Conservation (phyloP, 2,329 filamentous ascomycete species). For the Nemania bipapillata region DNA sequence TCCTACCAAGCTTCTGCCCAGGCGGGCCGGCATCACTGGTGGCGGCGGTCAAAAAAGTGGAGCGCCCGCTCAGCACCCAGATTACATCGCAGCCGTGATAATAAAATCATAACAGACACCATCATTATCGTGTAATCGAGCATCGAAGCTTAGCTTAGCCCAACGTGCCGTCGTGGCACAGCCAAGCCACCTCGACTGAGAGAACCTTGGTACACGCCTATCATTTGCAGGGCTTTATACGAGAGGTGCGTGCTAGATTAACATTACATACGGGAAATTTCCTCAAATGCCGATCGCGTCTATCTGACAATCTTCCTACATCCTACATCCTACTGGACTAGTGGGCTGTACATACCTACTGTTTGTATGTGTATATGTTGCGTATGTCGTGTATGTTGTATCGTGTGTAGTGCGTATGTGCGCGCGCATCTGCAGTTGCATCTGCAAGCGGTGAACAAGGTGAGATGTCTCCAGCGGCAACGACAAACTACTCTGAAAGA, state of each 20-base stretch:
- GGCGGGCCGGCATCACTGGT: neutral
- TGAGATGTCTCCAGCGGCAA: neutral
- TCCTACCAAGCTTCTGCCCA: slow-evolving; percentile 6
- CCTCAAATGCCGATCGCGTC: neutral
- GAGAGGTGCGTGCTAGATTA: slow-evolving; percentile 13
- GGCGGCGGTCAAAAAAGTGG: neutral
- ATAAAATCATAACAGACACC: neutral
- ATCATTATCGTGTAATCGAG: neutral
- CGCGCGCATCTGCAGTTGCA: neutral
- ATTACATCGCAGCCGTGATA: neutral
- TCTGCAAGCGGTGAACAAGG: slow-evolving; percentile 22
- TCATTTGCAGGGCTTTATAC: slow-evolving; percentile 21
- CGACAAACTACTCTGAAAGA: neutral
- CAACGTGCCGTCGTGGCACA: slow-evolving; percentile 20
- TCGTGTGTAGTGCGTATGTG: neutral
- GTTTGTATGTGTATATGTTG: neutral
- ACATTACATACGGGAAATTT: neutral
- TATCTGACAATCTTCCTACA: neutral
- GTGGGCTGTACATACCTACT: neutral
- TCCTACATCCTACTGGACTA: neutral
- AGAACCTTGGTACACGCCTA: neutral
- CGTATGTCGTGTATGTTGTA: too few relatives aligned
- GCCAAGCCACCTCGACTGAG: slow-evolving; percentile 10
- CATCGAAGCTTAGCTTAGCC: slow-evolving; percentile 9
- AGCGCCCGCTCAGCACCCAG: neutral